phyloP scores from a whole-genome alignment of 176 grass and related monocot species.

The Lolium perenne region DNA sequence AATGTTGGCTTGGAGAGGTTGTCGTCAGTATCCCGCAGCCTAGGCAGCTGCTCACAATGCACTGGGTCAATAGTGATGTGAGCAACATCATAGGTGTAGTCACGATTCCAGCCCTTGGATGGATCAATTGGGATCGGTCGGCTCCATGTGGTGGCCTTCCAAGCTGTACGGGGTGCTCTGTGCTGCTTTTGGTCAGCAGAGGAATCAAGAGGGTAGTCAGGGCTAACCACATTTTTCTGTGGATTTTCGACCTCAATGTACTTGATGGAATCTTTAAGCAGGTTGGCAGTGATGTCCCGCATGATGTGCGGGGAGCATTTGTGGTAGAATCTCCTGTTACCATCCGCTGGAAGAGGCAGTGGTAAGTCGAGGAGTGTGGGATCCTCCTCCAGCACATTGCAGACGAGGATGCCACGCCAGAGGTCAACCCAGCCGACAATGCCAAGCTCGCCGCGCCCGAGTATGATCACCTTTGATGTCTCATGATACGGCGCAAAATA shows the following conservation, averaged over 20 bases:
- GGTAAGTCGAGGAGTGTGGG: background rate
- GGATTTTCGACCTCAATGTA: background rate
- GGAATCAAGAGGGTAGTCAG: background rate
- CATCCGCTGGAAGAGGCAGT: background rate
- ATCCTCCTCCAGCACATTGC: background rate
- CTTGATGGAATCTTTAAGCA: background rate
- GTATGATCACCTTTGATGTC: background rate
- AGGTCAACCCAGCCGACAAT: too few relatives aligned
- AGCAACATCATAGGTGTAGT: background rate
- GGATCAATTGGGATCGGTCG: background rate
- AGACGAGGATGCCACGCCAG: background rate
- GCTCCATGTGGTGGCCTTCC: slow-evolving; percentile 16
- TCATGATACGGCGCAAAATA: background rate
- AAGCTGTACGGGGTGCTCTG: background rate
- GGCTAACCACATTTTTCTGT: background rate
- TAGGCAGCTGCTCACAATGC: background rate
- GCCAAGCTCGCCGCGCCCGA: background rate
- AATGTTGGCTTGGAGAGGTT: background rate
- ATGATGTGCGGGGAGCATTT: background rate
- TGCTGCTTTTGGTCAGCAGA: background rate
- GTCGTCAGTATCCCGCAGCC: background rate
- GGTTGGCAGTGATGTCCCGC: background rate
- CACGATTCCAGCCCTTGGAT: slow-evolving; percentile 1
- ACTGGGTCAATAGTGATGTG: background rate
- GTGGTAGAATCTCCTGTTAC: background rate